Conservation (phyloP, 225 moss, liverwort and hornwort genomes). For the Asterella californica region DNA sequence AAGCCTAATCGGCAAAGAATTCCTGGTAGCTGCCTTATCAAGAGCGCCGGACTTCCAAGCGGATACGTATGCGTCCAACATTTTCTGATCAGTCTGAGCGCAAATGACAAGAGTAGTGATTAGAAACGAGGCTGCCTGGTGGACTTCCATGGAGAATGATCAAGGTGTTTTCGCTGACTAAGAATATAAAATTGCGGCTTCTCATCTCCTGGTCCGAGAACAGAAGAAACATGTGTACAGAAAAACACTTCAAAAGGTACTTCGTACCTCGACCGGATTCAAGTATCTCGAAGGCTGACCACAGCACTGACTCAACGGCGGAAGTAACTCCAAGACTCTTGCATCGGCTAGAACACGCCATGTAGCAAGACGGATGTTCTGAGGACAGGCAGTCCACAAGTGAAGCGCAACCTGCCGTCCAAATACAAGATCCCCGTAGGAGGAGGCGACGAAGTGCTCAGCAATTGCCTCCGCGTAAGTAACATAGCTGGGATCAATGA, state of each 20-base stretch:
- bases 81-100: slow-evolving; percentile 61
- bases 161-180: neutral
- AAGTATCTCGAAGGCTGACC: slow-evolving; percentile 60
- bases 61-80: slow-evolving; percentile 57
- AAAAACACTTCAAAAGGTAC: too few relatives aligned
- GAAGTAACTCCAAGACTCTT: slow-evolving; percentile 73
- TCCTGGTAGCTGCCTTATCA: slow-evolving; percentile 49
- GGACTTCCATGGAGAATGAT: neutral
- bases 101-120: neutral
- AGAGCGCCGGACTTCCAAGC: slow-evolving; percentile 79
- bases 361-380: slow-evolving; percentile 58
- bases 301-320: slow-evolving; percentile 65
- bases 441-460: slow-evolving; percentile 75
- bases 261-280: slow-evolving; percentile 63
- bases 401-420: slow-evolving; percentile 79
- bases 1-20: slow-evolving; percentile 56
- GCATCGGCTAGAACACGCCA: slow-evolving; percentile 75
- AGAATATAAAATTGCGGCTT: neutral
- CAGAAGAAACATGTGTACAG: too few relatives aligned
- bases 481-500: slow-evolving; percentile 72
- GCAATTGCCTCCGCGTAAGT: slow-evolving; percentile 69
- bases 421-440: slow-evolving; percentile 78
- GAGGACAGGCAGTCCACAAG: slow-evolving; percentile 63
- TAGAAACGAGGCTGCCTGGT: neutral
- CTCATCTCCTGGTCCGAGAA: too few relatives aligned